phyloP scores from a whole-genome alignment of 495 filamentous ascomycete genomes.

The Cudoniella acicularis region DNA sequence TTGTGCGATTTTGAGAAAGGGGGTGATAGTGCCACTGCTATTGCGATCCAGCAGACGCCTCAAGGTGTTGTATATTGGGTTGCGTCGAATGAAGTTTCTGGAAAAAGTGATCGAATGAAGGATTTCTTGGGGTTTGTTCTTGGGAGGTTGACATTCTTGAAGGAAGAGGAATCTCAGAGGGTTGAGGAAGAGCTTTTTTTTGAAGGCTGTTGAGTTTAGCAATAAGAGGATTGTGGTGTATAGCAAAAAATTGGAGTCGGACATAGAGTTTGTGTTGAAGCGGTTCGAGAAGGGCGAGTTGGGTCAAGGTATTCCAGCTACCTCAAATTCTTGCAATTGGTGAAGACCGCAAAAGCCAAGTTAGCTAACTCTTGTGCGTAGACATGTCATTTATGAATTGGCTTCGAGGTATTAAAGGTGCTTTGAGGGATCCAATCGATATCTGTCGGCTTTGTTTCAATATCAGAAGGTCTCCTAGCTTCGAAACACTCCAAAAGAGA shows the following conservation, averaged over 20 bases:
- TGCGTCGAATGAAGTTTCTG: constrained; percentile 24
- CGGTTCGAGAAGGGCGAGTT: too few relatives aligned
- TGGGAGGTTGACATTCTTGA: not conserved
- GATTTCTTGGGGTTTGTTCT: constrained; percentile 16
- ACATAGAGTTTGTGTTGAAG: not conserved
- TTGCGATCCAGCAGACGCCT: constrained; percentile 29
- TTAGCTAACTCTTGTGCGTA: too few relatives aligned
- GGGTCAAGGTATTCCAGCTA: too few relatives aligned
- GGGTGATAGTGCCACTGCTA: constrained; percentile 28
- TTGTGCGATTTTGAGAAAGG: constrained; percentile 35
- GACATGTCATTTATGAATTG: not conserved
- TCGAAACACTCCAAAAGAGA: not conserved
- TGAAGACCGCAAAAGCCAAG: too few relatives aligned
- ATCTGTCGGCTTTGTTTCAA: not conserved
- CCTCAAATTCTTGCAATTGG: too few relatives aligned
- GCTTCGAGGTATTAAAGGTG: not conserved
- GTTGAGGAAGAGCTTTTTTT: constrained; percentile 1
- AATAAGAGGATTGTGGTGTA: not conserved
- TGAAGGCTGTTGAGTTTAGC: not conserved
- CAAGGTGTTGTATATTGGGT: constrained; percentile 29
- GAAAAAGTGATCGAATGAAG: not conserved
- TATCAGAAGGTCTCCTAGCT: not conserved
- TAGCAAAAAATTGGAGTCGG: not conserved
- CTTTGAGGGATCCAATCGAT: not conserved
- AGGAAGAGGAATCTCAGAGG: not conserved